phyloP scores from a whole-genome alignment of 257 asterid species.

The Striga asiatica region DNA sequence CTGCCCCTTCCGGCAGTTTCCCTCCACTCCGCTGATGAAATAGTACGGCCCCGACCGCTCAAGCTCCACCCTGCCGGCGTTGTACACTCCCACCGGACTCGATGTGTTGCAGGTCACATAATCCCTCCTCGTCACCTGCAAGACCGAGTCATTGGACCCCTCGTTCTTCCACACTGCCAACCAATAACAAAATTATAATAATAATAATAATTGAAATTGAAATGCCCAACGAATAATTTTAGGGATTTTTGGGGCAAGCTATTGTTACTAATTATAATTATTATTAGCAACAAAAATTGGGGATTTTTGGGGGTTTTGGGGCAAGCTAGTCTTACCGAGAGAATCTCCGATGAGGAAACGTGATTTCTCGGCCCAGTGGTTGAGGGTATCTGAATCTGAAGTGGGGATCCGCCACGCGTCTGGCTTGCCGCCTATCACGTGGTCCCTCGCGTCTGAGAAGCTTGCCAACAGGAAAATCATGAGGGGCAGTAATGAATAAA shows the following conservation, averaged over 20 bases:
- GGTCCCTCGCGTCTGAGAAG: conserved; percentile 47
- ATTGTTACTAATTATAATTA: no score
- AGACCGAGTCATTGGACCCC: conserved; percentile 45
- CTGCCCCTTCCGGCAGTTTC: conserved; percentile 64
- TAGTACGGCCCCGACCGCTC: conserved; percentile 57
- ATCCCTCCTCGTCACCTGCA: conserved; percentile 48
- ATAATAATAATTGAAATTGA: no score
- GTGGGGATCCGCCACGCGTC: conserved; percentile 60
- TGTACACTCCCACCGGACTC: conserved; percentile 38
- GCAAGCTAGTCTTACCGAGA: conserved; percentile 27
- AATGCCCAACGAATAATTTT: no score
- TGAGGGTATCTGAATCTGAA: conserved; percentile 42
- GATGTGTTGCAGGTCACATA: conserved; percentile 66
- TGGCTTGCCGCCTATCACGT: conserved; percentile 51
- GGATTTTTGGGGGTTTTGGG: no score
- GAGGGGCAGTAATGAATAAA: conserved; percentile 14
- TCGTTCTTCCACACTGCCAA: conserved; percentile 52
- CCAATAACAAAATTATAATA: no score
- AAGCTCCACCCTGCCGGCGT: conserved; percentile 49
- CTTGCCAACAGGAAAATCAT: conserved; percentile 12
- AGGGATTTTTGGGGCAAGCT: no score
- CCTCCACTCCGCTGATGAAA: conserved; percentile 66
- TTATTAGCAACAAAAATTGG: no score
- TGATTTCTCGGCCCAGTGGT: conserved; percentile 55
- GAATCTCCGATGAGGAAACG: conserved; percentile 65